A percentile compares a stretch with the other conserved stretches of the same genome.
Evolutionary conservation across 192 early-diverging fungal genomes (phyloP).

Genomic region (Coemansia aciculifera): DNA sequence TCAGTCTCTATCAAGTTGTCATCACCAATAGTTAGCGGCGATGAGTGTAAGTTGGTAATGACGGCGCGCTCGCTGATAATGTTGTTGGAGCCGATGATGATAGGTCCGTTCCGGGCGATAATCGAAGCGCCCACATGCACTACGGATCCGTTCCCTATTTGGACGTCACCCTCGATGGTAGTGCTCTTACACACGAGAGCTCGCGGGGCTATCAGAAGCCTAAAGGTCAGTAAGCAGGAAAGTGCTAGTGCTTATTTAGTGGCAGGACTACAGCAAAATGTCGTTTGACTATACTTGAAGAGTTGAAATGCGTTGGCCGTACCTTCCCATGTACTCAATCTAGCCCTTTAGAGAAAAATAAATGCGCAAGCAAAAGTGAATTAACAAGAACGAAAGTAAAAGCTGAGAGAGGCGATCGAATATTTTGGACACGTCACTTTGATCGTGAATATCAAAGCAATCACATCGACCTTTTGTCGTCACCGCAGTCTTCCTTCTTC

Average conservation of each 20-base stretch:
- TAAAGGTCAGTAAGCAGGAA: constrained; percentile 7
- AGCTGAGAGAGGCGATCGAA: background rate
- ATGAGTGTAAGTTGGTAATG: constrained; percentile 40
- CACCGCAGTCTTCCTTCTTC: background rate
- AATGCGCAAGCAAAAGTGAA: constrained; percentile 1
- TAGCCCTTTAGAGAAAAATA: background rate
- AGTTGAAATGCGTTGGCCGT: background rate
- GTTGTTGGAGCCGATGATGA: constrained; percentile 52
- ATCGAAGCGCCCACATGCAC: constrained; percentile 52
- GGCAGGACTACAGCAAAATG: background rate
- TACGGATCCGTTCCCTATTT: constrained; percentile 47
- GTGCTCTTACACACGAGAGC: constrained; percentile 53
- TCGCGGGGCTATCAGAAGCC: constrained; percentile 41
- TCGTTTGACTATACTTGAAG: background rate
- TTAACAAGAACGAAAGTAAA: background rate
- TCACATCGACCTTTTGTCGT: background rate
- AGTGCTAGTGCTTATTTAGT: background rate
- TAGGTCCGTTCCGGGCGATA: constrained; percentile 47
- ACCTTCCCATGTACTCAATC: constrained; percentile 31
- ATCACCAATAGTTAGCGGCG: constrained; percentile 46
- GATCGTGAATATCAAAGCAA: background rate
- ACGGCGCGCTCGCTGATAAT: constrained; percentile 47
- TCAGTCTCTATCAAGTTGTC: constrained; percentile 51
- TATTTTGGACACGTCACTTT: background rate
- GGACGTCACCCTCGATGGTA: constrained; percentile 45